These are phyloP conservation scores for Primulina huaijiensis DNA, from an alignment of 257 asterid species.

Conservation along the genomic window DNA sequence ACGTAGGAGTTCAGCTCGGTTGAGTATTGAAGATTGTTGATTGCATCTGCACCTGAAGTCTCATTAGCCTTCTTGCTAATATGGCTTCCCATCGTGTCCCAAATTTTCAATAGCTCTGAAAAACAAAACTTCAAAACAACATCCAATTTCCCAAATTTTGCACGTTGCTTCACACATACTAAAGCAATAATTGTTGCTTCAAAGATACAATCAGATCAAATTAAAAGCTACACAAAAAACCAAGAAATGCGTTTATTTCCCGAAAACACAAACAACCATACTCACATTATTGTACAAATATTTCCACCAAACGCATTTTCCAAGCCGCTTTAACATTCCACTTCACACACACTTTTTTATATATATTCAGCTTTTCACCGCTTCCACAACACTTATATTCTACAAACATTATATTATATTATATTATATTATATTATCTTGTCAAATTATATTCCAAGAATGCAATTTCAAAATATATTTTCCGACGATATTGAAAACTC, in stretches of 20 bases:
- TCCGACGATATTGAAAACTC: no score
- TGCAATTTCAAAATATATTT: no score
- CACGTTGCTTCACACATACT: constrained; percentile 11
- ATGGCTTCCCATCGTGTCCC: constrained; percentile 68
- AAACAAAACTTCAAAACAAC: constrained; percentile 7
- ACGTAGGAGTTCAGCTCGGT: constrained; percentile 63
- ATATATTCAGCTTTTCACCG: not conserved
- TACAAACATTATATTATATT: no score
- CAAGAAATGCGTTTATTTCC: not conserved
- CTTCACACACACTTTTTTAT: no score
- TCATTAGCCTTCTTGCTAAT: constrained; percentile 78
- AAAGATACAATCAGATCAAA: constrained; percentile 9
- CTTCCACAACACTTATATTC: not conserved
- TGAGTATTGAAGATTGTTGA: constrained; percentile 49
- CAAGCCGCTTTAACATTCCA: not conserved
- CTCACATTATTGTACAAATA: not conserved
- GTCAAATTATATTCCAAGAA: no score
- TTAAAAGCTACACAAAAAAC: not conserved
- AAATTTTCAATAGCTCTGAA: constrained; percentile 20
- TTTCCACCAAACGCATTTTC: not conserved
- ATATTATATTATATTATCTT: no score
- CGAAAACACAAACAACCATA: not conserved
- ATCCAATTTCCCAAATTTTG: not conserved
- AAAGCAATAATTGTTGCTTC: constrained; percentile 12
- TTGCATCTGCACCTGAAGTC: constrained; percentile 47